Base-by-base conservation (phyloP, 2,329 filamentous ascomycete species). In the Orbilia brochopaga region DNA sequence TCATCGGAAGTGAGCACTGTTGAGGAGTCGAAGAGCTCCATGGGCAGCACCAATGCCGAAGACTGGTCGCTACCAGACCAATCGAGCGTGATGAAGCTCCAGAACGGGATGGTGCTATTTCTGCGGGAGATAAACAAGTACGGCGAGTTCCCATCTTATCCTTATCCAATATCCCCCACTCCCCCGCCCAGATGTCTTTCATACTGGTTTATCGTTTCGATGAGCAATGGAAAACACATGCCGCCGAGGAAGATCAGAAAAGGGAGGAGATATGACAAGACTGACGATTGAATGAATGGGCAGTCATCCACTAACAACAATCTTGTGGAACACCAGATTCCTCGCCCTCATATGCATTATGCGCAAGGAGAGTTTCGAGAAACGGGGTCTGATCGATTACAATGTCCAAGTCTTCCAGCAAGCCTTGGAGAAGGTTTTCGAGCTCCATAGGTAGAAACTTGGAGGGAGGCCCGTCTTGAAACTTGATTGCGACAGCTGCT, bases 341-440 rank as follows among this genome's bases (percentile, higher is more conserved):
- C 83, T 94, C 51, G 90, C 90, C 0, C 83, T 95, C 13, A 90
- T 95, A 35, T 91, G 90, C 69, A 88, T 95, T 74, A 92, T 93
- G 90, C 89, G 89, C 78, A 90, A 93, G 78, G 90, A 90, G 61
- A 90, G 88, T 27, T 90, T 91, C 76, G 89, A 92, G 78, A 90
- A 90, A 82, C 91, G 93, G 82, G 88, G 89, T 2, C 82, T 92
- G 73, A 90, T 95, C 73, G 91, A 92, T 76, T 91, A 93, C 85
- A 94, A 95, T 76, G 89, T 93, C 1, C 88, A 91, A 76, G 88
- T 90, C 0, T 88, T 92, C 32, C 90, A 92, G 55, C 87, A 90
- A 76, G 90, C 90, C 0, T 80, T 95, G 77, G 86, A 87, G 42
- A 87, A 92, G 78, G 91, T 94, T 74, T 94, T 94, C 77, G 85